Percentiles rank a stretch among this genome's conserved stretches.
Evolutionary conservation across 192 early-diverging fungal species (phyloP).

Genomic region (Nowakowskiella sp.): DNA sequence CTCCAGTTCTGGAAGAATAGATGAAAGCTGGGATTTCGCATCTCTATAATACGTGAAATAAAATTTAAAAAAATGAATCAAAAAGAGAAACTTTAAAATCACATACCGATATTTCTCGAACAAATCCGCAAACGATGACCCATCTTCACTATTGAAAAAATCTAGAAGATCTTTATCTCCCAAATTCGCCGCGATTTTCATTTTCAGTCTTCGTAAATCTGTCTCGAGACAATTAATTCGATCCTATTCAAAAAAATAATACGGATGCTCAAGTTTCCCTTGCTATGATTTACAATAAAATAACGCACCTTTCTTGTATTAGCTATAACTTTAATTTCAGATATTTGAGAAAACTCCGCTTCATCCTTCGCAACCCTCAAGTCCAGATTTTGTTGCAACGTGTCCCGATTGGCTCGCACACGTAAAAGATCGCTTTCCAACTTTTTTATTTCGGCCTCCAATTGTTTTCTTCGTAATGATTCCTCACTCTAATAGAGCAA

Average conservation of each 20-base stretch:
- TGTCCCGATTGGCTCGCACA: slow-evolving; percentile 34
- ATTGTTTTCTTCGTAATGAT: slow-evolving; percentile 23
- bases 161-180: slow-evolving; percentile 26
- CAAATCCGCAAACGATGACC: slow-evolving; percentile 25
- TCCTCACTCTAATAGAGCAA: slow-evolving; percentile 29
- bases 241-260: slow-evolving; percentile 16
- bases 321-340: slow-evolving; percentile 29
- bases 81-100: background rate
- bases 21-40: background rate
- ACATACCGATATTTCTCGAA: slow-evolving; percentile 16
- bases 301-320: slow-evolving; percentile 29
- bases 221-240: slow-evolving; percentile 35
- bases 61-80: background rate
- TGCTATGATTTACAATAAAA: background rate
- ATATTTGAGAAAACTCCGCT: slow-evolving; percentile 20
- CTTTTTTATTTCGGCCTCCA: slow-evolving; percentile 35
- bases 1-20: slow-evolving; percentile 5
- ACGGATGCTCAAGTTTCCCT: too few relatives aligned
- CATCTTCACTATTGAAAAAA: slow-evolving; percentile 30
- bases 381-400: slow-evolving; percentile 28
- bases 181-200: slow-evolving; percentile 23
- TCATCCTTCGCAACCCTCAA: slow-evolving; percentile 30
- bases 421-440: slow-evolving; percentile 34
- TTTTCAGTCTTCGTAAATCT: slow-evolving; percentile 33
- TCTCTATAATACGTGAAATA: background rate